These are phyloP conservation scores for Pythium dissimile DNA, from an alignment of 352 stramenopile genomes.

Conservation along the genomic window DNA sequence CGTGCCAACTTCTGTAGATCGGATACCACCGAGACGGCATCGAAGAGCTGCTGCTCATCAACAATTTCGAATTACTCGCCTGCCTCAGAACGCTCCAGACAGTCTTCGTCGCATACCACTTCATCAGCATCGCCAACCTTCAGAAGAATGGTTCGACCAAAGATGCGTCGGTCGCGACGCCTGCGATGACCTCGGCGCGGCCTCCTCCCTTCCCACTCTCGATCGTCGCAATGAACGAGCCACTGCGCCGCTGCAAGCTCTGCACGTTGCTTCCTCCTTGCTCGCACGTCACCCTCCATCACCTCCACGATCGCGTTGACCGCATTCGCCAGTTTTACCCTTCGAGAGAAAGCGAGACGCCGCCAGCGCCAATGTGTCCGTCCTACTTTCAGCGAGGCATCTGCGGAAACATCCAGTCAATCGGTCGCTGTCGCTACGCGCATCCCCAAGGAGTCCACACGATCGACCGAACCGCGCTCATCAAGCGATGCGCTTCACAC, in stretches of 20 bases:
- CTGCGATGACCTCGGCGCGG: neutral
- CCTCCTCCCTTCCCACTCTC: slow-evolving; percentile 48
- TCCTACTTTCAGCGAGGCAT: slow-evolving; percentile 48
- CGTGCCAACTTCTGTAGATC: slow-evolving; percentile 38
- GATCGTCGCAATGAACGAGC: slow-evolving; percentile 53
- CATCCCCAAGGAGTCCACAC: slow-evolving; percentile 47
- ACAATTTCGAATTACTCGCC: slow-evolving; percentile 33
- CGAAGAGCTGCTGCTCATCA: slow-evolving; percentile 38
- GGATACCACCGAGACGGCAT: slow-evolving; percentile 55
- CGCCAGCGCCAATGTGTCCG: slow-evolving; percentile 28
- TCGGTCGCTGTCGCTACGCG: slow-evolving; percentile 58
- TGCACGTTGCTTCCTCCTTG: slow-evolving; percentile 71
- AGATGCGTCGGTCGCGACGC: neutral
- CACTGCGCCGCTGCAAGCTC: slow-evolving; percentile 51
- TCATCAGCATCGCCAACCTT: slow-evolving; percentile 55
- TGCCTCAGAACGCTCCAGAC: slow-evolving; percentile 43
- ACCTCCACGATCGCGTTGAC: slow-evolving; percentile 42
- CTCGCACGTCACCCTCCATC: slow-evolving; percentile 42
- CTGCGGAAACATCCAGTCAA: slow-evolving; percentile 55
- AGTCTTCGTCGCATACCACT: slow-evolving; percentile 49
- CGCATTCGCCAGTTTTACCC: slow-evolving; percentile 49
- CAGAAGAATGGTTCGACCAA: slow-evolving; percentile 23
- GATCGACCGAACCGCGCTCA: slow-evolving; percentile 44
- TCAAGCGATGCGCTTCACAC: slow-evolving; percentile 40
- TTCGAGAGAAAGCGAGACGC: slow-evolving; percentile 9